A percentile compares a stretch with the other conserved stretches of the same genome.
Evolutionary conservation across 441 rosid species (phyloP).

Genomic region (Aquilaria agallochum): DNA sequence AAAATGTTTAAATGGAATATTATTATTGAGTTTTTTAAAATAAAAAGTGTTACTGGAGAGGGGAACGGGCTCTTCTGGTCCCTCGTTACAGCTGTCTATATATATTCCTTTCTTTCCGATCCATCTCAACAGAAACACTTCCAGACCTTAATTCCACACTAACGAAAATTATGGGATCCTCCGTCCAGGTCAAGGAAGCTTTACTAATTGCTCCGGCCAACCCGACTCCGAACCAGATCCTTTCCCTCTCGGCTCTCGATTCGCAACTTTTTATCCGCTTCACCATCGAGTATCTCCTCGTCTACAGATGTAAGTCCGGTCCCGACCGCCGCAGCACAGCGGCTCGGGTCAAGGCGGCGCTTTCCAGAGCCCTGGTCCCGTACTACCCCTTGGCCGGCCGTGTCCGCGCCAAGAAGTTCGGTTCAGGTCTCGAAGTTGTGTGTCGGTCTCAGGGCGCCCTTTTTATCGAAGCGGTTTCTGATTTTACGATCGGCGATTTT

Average conservation of each 20-base stretch:
- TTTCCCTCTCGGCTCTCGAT: conserved; percentile 74
- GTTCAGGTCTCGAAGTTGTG: conserved; percentile 45
- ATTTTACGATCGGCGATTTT: conserved; percentile 36
- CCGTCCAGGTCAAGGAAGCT: conserved; percentile 50
- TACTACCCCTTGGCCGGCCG: conserved; percentile 82
- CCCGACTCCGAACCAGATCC: conserved; percentile 50
- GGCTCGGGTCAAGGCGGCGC: conserved; percentile 47
- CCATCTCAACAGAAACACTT: conserved; percentile 2
- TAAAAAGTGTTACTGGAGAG: too few species aligned
- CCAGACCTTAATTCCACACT: background rate
- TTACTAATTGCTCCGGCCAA: conserved; percentile 48
- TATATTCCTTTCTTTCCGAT: background rate
- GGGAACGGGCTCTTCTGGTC: too few species aligned
- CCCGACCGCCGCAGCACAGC: conserved; percentile 24
- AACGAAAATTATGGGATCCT: conserved; percentile 36
- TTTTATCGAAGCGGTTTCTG: conserved; percentile 52
- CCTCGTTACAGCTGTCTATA: conserved; percentile 2
- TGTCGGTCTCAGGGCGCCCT: conserved; percentile 63
- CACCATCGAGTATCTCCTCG: conserved; percentile 67
- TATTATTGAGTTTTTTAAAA: too few species aligned
- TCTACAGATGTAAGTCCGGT: conserved; percentile 35
- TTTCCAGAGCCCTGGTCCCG: conserved; percentile 52
- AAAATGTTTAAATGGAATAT: too few species aligned
- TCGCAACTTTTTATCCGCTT: conserved; percentile 87
- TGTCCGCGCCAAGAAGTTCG: conserved; percentile 41